Conservation (phyloP, 441 rosid species). For the Syzygium syzygioides region DNA sequence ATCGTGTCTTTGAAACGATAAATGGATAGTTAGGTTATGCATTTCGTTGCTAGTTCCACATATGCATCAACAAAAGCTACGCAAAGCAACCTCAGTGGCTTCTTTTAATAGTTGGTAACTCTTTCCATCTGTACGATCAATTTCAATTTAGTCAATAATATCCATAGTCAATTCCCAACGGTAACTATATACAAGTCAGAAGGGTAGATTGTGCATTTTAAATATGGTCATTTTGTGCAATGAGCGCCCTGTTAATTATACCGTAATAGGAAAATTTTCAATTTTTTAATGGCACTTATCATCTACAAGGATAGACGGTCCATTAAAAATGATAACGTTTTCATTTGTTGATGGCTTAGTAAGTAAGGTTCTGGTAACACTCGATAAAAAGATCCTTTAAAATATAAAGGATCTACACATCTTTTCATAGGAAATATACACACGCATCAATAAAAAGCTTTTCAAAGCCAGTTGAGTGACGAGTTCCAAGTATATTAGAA, state of each 20-base stretch:
- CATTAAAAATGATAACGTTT: background rate
- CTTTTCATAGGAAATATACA: background rate
- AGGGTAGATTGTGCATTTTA: too few species aligned
- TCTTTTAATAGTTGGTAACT: background rate
- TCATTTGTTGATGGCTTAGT: background rate
- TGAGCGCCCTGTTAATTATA: too few species aligned
- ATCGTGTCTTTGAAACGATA: background rate
- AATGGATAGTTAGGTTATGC: background rate
- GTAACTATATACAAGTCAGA: too few species aligned
- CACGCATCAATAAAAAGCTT: too few species aligned
- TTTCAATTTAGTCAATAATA: background rate
- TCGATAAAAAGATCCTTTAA: background rate
- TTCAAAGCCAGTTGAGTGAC: too few species aligned
- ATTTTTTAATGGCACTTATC: background rate
- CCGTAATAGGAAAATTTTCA: too few species aligned
- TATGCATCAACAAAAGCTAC: background rate
- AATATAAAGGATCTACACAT: background rate
- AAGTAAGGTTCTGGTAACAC: background rate
- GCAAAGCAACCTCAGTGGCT: background rate
- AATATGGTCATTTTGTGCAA: too few species aligned
- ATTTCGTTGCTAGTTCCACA: background rate
- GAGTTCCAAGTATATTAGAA: background rate
- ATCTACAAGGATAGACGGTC: too few species aligned
- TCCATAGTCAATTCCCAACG: background rate
- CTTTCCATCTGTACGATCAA: background rate